Conservation (phyloP, 1,139 yeast genomes). For the Ashbya aceris region DNA sequence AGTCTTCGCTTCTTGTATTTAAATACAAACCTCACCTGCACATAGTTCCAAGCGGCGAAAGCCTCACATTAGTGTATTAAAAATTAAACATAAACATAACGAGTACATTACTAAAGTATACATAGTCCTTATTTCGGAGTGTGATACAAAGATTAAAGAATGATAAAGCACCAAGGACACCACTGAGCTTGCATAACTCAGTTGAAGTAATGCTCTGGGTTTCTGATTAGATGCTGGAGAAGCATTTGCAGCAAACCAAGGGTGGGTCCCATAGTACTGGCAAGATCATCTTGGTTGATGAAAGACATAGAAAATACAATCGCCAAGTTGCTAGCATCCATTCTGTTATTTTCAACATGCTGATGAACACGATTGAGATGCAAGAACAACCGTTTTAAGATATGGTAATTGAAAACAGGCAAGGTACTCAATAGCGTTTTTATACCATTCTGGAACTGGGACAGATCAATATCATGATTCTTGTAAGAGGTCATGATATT, state of each 20-base stretch:
- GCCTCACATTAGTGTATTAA: not conserved
- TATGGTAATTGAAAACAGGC: constrained; percentile 58
- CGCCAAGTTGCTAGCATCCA: constrained; percentile 75
- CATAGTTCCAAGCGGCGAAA: too few species aligned
- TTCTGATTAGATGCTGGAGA: constrained; percentile 31
- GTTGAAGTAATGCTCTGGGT: constrained; percentile 25
- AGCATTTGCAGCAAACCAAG: constrained; percentile 36
- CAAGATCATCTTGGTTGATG: constrained; percentile 34
- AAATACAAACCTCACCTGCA: too few species aligned
- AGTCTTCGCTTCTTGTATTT: too few species aligned
- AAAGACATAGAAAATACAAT: constrained; percentile 64
- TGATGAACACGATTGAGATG: constrained; percentile 60
- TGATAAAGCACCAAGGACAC: not conserved
- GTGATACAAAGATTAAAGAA: too few species aligned
- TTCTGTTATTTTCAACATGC: constrained; percentile 55
- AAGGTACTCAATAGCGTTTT: constrained; percentile 37
- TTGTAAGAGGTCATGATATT: constrained; percentile 29
- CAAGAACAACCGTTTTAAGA: constrained; percentile 54
- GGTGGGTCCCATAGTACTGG: constrained; percentile 35
- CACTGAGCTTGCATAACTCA: constrained; percentile 1
- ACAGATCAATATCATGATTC: constrained; percentile 18
- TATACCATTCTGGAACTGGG: constrained; percentile 22
- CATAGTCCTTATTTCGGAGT: not conserved
- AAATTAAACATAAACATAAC: not conserved
- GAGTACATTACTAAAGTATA: constrained; percentile 1